Percentiles rank a stretch among this genome's conserved stretches.
Evolutionary conservation across 1,284 basidiomycete species (phyloP).

Genomic region (Chalciporus sp.): DNA sequence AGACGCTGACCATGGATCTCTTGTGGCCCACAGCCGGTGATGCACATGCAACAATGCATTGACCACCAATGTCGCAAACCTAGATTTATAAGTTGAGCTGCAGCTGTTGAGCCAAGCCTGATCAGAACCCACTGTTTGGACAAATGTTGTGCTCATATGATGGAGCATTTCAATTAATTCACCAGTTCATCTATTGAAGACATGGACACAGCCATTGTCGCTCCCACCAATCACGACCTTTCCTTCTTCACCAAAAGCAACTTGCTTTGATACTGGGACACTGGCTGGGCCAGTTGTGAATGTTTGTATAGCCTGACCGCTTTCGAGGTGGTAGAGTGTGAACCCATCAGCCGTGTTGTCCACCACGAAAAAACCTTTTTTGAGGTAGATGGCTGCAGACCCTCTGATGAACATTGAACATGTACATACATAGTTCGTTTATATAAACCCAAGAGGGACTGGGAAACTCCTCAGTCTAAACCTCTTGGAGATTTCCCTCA

Average conservation of each 20-base stretch:
- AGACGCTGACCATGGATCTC: neutral
- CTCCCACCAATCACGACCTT: conserved; percentile 12
- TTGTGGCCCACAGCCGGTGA: neutral
- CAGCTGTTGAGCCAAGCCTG: no score
- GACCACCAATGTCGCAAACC: neutral
- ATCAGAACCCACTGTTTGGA: neutral
- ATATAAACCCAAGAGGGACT: no score
- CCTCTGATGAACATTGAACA: no score
- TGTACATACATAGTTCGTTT: no score
- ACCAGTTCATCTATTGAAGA: neutral
- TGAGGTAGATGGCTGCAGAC: no score
- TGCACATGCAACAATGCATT: neutral
- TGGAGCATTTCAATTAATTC: neutral
- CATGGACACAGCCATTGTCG: neutral
- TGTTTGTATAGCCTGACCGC: no score
- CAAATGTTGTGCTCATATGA: neutral
- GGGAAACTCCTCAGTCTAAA: no score
- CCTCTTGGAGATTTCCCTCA: no score
- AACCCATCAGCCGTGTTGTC: no score
- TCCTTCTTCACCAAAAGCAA: conserved; percentile 14
- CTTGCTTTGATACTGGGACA: conserved; percentile 8
- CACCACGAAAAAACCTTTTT: no score
- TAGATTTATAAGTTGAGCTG: neutral
- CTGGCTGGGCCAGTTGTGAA: no score
- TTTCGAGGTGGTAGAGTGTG: no score